Evolutionary conservation across 371 early-diverging fungal genomes (phyloP).

Genomic region (Mucor racemosus): DNA sequence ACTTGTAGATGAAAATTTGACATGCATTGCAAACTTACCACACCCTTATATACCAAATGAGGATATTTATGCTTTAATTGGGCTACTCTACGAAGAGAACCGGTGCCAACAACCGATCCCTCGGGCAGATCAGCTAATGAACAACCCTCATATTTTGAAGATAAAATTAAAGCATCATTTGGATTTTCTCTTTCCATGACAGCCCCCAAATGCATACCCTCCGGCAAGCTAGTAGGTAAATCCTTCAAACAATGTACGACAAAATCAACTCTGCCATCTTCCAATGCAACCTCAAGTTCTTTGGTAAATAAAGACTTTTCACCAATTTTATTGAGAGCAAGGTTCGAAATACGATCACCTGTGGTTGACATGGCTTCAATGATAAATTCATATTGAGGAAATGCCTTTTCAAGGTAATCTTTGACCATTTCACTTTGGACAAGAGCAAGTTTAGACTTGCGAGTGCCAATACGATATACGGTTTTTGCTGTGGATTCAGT

Average conservation of each 20-base stretch:
- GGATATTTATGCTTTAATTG: too few relatives aligned
- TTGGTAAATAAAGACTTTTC: constrained; percentile 94
- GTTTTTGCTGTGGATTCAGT: too few relatives aligned
- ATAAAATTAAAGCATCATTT: constrained; percentile 85
- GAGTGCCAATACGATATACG: too few relatives aligned
- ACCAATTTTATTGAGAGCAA: constrained; percentile 91
- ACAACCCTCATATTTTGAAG: constrained; percentile 32
- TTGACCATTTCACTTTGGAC: too few relatives aligned
- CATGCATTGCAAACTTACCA: too few relatives aligned
- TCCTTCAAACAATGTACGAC: constrained; percentile 97
- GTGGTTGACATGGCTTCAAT: constrained; percentile 83
- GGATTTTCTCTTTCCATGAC: constrained; percentile 95
- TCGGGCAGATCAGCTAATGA: constrained; percentile 69
- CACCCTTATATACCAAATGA: too few relatives aligned
- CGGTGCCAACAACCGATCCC: constrained; percentile 86
- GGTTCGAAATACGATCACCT: constrained; percentile 86
- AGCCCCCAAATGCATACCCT: constrained; percentile 84
- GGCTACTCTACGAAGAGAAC: too few relatives aligned
- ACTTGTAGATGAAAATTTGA: too few relatives aligned
- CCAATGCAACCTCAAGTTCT: constrained; percentile 91
- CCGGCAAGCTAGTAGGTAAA: constrained; percentile 89
- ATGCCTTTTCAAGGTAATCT: too few relatives aligned
- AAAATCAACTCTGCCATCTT: constrained; percentile 78
- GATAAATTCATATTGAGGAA: constrained; percentile 55
- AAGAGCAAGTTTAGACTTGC: too few relatives aligned